Evolutionary conservation across 805 yeast genomes (phyloP), one percentile per base, ranked within the genome.

Genomic region (Zygotorulaspora chibaensis): DNA sequence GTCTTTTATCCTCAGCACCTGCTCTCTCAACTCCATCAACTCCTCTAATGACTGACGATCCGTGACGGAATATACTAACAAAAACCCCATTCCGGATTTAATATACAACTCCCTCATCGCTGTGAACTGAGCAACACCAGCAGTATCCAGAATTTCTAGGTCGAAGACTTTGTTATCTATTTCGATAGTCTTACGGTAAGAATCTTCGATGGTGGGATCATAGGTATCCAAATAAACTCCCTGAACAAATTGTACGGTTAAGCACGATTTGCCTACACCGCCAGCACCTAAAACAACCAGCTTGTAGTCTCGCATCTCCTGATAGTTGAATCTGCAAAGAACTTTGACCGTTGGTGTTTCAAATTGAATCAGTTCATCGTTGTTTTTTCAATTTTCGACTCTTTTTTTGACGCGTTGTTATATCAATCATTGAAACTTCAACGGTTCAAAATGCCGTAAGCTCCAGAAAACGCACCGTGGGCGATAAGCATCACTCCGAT

Each of bases 161-260:
- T 85, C 87, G 60, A 93, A 87, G 3, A 87, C 82, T 54, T 91
- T 78, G 28, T 89, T 95, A 64, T 91, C 96, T 29, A 91, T 82
- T 58, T 84, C 89, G 47, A 88, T 80, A 54, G 87, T 90, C 61
- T 88, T 90, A 38, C 95, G 73, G 67, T 91, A 93, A 0, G 96
- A 87, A 61, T 91, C 98, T 63, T 91, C 99, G 53, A 91, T 93
- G 8, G 99, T 93, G 8, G 99, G 98, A 61, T 91, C 98, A 68
- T 91, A 91, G 30, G 88, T 77, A 59, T 91, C 97, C 45, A 87
- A 80, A 64, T 87, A 90, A 2, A 85, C 84, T 9, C 93, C 93
- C 63, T 87, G 95, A 3, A 88, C 95, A 61, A 85, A 90, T 62
- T 88, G 96, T 5, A 88, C 96, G 1, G 96, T 89, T 34, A 91